Conservation (phyloP, 305 asterid genomes). For the Fraxinus greggii region DNA sequence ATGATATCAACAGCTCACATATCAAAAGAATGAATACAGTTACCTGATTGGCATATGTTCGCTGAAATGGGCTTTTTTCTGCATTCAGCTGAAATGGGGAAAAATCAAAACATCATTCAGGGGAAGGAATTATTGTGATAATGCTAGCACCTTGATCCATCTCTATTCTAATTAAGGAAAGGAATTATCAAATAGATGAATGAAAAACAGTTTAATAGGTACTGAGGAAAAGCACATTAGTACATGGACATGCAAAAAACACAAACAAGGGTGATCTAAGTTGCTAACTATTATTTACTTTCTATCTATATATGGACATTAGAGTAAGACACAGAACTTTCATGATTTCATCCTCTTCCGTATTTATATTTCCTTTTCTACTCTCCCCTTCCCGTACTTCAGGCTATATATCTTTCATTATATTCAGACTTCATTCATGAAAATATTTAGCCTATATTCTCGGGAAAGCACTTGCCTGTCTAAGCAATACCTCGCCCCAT, state of each 20-base stretch:
- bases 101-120: constrained; percentile 13
- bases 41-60: constrained; percentile 57
- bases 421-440: not conserved
- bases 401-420: not conserved
- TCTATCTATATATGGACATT: not conserved
- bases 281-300: not conserved
- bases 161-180: not conserved
- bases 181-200: not conserved
- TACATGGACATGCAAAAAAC: not conserved
- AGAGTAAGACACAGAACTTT: not conserved
- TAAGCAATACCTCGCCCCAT: constrained; percentile 1
- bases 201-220: not conserved
- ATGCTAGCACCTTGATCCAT: not conserved
- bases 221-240: not conserved
- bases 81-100: constrained; percentile 45
- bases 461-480: not conserved
- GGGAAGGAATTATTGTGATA: not conserved
- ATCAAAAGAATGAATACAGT: not conserved
- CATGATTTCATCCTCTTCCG: not conserved
- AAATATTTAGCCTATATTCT: not conserved
- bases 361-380: not conserved
- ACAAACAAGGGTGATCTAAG: not conserved
- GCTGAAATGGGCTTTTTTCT: constrained; percentile 56
- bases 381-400: not conserved
- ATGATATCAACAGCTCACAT: not conserved